These are phyloP conservation scores for Fraxinus nigra DNA, from an alignment of 305 asterid genomes.

Conservation along the genomic window DNA sequence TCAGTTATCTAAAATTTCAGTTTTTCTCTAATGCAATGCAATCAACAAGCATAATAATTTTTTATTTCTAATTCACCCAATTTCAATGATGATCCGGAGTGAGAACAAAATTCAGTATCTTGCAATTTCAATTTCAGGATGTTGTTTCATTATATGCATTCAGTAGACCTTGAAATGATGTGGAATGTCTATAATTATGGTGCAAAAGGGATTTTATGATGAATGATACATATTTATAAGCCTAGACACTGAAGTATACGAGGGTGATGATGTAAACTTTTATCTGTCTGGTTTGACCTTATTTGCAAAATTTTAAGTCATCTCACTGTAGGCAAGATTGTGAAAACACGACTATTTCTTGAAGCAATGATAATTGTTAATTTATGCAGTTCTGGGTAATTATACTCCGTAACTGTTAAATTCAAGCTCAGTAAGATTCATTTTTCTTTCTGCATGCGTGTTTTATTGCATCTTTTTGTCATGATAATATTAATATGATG, in stretches of 20 bases:
- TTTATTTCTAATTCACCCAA: not conserved
- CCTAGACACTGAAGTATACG: not conserved
- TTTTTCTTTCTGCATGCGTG: constrained; percentile 17
- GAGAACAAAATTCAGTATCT: not conserved
- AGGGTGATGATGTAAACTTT: not conserved
- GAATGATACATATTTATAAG: not conserved
- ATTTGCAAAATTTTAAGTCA: not conserved
- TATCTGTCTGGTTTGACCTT: not conserved
- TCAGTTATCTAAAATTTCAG: not conserved
- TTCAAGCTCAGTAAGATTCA: constrained; percentile 3
- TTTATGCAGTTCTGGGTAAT: not conserved
- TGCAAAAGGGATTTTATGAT: not conserved
- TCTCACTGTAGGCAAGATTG: not conserved
- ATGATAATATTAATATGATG: constrained; percentile 24
- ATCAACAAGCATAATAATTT: not conserved
- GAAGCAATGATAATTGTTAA: not conserved
- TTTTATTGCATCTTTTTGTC: not conserved
- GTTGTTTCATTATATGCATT: not conserved
- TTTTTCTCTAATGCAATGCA: constrained; percentile 4
- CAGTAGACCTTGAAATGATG: not conserved
- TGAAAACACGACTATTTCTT: not conserved
- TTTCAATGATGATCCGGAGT: not conserved
- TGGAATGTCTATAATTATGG: not conserved
- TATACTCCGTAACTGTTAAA: not conserved
- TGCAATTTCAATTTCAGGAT: not conserved